Evolutionary conservation across 2,329 filamentous ascomycete species (phyloP), one percentile per base, ranked within the genome.

Genomic region (Phialocephala subalpina): DNA sequence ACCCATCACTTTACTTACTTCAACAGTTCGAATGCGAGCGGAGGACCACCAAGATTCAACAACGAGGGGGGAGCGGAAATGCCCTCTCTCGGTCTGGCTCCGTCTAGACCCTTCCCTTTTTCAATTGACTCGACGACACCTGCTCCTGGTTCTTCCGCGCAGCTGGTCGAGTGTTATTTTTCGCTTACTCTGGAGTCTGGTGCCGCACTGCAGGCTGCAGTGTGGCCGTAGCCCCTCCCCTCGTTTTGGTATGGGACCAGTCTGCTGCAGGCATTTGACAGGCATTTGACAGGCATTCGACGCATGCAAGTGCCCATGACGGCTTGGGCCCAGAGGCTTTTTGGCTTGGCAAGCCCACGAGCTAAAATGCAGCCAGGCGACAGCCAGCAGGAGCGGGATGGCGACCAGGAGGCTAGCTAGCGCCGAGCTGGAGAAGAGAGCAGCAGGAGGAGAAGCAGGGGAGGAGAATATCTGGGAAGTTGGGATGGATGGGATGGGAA

Each of bases 311-410:
- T 42, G 63, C 62, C 63, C 64, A 66, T 62, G 60, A 38, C 52
- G 63, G 69, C n/a, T n/a, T n/a, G n/a, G n/a, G n/a, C 61, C 64
- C 66, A 70, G 65, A 70, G 64, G 65, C 60, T 63, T 61, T 67
- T 67, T n/a, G n/a, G 62, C 60, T 64, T 60, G 69, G 69, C 64
- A 63, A 67, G 65, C 65, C 66, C 56, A 57, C 52, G 25, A 60
- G 56, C 63, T 62, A 60, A 63, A 64, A 67, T 60, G 56, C 60
- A 67, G 67, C 67, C 60, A 69, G 62, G 58, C 64, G 36, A 22
- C 2, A 12, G 12, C 9, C 18, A 20, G 42, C 1, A 16, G 18
- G 14, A 16, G 49, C 49, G 49, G 25, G 25, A 53, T 14, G 45
- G 45, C n/a, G 11, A 18, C n/a, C 45, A 22, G n/a, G 20, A n/a